Evolutionary conservation across 208 protist genomes (phyloP).

Genomic region (Leishmania turanica): DNA sequence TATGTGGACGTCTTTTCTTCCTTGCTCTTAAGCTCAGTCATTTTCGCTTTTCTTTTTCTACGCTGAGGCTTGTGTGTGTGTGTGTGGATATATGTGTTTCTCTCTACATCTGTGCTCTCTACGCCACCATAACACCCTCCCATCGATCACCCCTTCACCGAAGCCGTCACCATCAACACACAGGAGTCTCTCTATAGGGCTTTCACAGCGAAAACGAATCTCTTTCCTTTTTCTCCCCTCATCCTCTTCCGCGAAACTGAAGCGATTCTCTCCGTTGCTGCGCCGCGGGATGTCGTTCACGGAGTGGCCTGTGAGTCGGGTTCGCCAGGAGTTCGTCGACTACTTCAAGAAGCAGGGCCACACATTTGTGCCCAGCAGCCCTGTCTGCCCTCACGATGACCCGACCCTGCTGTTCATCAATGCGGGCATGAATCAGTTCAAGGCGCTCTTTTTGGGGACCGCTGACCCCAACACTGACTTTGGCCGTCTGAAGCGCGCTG

Average conservation of each 20-base stretch:
- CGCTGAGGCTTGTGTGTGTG: not conserved
- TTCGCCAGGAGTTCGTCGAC: constrained; percentile 95
- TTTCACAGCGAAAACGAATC: not conserved
- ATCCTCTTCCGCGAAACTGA: constrained; percentile 17
- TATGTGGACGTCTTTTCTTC: not conserved
- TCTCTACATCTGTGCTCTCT: not conserved
- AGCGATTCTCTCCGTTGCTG: constrained; percentile 27
- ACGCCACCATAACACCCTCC: not conserved
- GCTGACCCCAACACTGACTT: constrained; percentile 94
- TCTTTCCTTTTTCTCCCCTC: not conserved
- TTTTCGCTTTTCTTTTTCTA: not conserved
- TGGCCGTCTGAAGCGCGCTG: constrained; percentile 93
- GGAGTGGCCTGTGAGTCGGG: constrained; percentile 82
- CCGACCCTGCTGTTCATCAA: constrained; percentile 99
- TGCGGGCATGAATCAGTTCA: constrained; percentile 98
- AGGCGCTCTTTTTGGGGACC: constrained; percentile 97
- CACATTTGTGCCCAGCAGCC: constrained; percentile 91
- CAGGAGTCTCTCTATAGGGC: not conserved
- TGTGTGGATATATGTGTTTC: not conserved
- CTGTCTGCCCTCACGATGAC: constrained; percentile 97
- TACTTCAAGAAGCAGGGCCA: constrained; percentile 95
- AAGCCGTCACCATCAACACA: not conserved
- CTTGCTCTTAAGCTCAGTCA: not conserved
- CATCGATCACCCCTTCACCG: not conserved
- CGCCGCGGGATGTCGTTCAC: constrained; percentile 32